A percentile compares a stretch with the other conserved stretches of the same genome.
Conservation (phyloP, 1,139 yeast genomes). For the Taphrina confusa region DNA sequence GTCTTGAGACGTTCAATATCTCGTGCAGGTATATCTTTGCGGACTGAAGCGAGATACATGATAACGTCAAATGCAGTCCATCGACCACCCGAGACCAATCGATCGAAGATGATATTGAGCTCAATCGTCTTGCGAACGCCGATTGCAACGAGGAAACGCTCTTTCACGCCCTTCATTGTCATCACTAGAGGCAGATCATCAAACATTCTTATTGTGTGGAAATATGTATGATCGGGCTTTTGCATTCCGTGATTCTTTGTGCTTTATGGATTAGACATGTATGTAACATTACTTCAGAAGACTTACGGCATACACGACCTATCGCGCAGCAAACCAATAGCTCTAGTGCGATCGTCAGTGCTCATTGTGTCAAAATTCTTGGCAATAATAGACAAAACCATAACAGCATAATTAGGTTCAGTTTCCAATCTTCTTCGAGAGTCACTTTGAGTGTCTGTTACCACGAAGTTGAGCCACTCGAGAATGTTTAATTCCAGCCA, state of each 20-base stretch:
- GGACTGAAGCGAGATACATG: conserved; percentile 44
- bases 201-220: conserved; percentile 46
- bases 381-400: conserved; percentile 43
- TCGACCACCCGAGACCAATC: conserved; percentile 45
- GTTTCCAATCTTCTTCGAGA: conserved; percentile 40
- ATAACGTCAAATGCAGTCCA: conserved; percentile 49
- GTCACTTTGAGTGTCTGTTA: conserved; percentile 22
- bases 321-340: conserved; percentile 41
- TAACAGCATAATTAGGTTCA: conserved; percentile 43
- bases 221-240: conserved; percentile 47
- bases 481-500: conserved; percentile 43
- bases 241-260: conserved; percentile 48
- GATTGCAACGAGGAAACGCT: conserved; percentile 44
- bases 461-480: conserved; percentile 44
- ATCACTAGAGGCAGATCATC: conserved; percentile 49
- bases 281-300: no score
- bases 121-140: conserved; percentile 51
- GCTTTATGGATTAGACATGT: background rate
- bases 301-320: conserved; percentile 46
- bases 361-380: conserved; percentile 43
- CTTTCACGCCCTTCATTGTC: conserved; percentile 43
- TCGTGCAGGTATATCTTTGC: conserved; percentile 27
- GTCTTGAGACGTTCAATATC: conserved; percentile 31
- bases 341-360: conserved; percentile 32
- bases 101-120: conserved; percentile 48